Evolutionary conservation across 179 eudicot species (phyloP).

Genomic region (Nepenthes alata): DNA sequence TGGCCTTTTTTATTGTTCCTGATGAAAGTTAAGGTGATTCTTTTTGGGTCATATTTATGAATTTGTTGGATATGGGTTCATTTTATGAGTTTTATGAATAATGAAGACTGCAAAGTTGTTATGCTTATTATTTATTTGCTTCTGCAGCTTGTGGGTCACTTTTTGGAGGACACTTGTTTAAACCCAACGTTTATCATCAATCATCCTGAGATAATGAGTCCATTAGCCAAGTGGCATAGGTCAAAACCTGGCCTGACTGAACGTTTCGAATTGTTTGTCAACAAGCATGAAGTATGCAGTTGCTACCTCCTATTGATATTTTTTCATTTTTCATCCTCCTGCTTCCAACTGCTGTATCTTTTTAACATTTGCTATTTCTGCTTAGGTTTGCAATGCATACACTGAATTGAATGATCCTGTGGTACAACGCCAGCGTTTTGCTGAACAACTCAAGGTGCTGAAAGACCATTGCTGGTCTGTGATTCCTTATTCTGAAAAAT

Average conservation of each 20-base stretch:
- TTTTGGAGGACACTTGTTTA: slow-evolving; percentile 80
- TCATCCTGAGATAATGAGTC: slow-evolving; percentile 98
- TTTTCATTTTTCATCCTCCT: background rate
- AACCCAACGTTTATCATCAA: slow-evolving; percentile 84
- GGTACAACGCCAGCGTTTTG: slow-evolving; percentile 85
- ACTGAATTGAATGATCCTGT: slow-evolving; percentile 94
- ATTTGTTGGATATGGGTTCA: too few relatives aligned
- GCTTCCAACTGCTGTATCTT: background rate
- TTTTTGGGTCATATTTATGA: too few relatives aligned
- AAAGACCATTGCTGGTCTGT: background rate
- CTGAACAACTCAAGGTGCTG: slow-evolving; percentile 86
- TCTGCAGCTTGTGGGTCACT: slow-evolving; percentile 92
- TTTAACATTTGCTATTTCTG: background rate
- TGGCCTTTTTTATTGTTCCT: too few relatives aligned
- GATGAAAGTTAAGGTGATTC: too few relatives aligned
- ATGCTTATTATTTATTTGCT: background rate
- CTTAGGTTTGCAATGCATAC: slow-evolving; percentile 92
- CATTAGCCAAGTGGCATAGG: slow-evolving; percentile 97
- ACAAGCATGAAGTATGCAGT: slow-evolving; percentile 78
- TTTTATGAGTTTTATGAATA: too few relatives aligned
- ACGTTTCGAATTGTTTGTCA: slow-evolving; percentile 81
- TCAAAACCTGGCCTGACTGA: slow-evolving; percentile 82
- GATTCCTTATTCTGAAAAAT: background rate
- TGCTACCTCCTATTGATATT: background rate
- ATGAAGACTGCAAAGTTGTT: too few relatives aligned